Conservation (phyloP, 345 rosid genomes). For the Leavenworthia alabamica region DNA sequence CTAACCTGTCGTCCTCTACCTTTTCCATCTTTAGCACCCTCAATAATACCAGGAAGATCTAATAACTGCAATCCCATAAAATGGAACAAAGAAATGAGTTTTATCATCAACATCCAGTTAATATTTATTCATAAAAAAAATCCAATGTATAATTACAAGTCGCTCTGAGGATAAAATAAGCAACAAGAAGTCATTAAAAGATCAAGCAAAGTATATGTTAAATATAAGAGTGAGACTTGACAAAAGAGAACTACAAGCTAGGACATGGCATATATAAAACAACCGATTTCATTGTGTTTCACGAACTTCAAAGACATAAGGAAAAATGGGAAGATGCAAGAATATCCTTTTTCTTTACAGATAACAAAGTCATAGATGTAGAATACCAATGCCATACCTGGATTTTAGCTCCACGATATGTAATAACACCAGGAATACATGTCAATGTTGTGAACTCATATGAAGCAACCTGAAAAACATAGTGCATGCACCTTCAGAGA, state of each 20-base stretch:
- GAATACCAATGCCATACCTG: conserved; percentile 60
- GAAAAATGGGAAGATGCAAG: neutral
- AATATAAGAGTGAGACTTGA: too few species aligned
- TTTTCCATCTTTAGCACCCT: conserved; percentile 99
- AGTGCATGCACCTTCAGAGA: conserved; percentile 3
- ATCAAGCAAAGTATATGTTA: neutral
- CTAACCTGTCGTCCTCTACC: conserved; percentile 96
- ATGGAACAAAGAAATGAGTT: neutral
- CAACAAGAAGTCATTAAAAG: neutral
- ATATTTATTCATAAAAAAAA: neutral
- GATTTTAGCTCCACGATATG: conserved; percentile 93
- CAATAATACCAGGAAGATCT: conserved; percentile 98
- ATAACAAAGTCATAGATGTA: neutral
- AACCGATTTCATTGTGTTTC: neutral
- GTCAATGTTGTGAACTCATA: conserved; percentile 97
- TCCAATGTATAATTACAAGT: neutral
- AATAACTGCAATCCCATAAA: conserved; percentile 51
- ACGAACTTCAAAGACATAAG: neutral
- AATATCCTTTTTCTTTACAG: neutral
- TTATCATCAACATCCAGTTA: neutral
- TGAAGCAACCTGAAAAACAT: conserved; percentile 73
- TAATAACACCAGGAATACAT: conserved; percentile 92
- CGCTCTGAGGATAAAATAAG: neutral
- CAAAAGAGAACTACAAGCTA: too few species aligned
- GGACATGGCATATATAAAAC: neutral